A percentile compares a stretch with the other conserved stretches of the same genome.
These are phyloP conservation scores for Candida tropicalis DNA, from an alignment of 1,139 yeast genomes.

Conservation along the genomic window DNA sequence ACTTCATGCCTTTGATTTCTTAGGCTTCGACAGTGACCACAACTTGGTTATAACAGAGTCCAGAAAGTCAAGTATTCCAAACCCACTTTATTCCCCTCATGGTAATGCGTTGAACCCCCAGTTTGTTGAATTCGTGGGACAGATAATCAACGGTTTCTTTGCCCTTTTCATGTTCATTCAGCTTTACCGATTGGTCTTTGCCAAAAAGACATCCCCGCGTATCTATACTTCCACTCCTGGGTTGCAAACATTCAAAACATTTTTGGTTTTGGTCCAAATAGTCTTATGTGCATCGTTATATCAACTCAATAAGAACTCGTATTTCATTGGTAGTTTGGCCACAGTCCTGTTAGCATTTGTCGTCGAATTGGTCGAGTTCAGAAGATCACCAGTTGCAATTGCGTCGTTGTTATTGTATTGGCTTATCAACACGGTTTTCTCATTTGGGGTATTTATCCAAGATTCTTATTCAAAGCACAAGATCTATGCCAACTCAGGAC, in stretches of 20 bases:
- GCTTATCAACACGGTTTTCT: slow-evolving; percentile 24
- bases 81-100: slow-evolving; percentile 16
- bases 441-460: slow-evolving; percentile 27
- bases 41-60: not conserved
- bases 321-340: slow-evolving; percentile 12
- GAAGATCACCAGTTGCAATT: slow-evolving; percentile 29
- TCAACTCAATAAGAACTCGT: slow-evolving; percentile 8
- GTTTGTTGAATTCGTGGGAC: slow-evolving; percentile 28
- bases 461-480: slow-evolving; percentile 33
- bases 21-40: not conserved
- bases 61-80: slow-evolving; percentile 9
- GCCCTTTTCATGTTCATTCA: slow-evolving; percentile 23
- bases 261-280: slow-evolving; percentile 12
- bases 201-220: slow-evolving; percentile 5
- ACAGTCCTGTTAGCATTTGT: slow-evolving; percentile 28
- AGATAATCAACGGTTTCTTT: slow-evolving; percentile 15
- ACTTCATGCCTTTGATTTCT: slow-evolving; percentile 14
- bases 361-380: slow-evolving; percentile 35
- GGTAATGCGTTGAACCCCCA: slow-evolving; percentile 35
- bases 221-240: slow-evolving; percentile 14
- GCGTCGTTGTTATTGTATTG: slow-evolving; percentile 36
- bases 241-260: slow-evolving; percentile 14
- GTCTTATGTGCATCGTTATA: slow-evolving; percentile 8
- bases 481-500: slow-evolving; percentile 23
- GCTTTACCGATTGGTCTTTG: slow-evolving; percentile 12